These are phyloP conservation scores for Hirsutella thompsonii DNA, from an alignment of 2,329 filamentous ascomycete genomes.

Conservation along the genomic window DNA sequence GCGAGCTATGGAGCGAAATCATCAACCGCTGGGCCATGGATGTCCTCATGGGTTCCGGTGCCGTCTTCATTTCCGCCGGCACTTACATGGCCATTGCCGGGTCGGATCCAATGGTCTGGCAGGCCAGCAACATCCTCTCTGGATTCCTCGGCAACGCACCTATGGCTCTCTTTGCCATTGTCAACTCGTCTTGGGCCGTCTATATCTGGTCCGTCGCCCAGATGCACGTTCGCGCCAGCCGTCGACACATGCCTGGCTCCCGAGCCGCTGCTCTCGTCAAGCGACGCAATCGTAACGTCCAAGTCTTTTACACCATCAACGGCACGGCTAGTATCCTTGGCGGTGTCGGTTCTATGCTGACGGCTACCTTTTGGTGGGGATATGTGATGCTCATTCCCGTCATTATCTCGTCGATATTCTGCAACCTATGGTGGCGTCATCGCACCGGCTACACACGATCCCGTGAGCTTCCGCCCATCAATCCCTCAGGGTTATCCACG, in stretches of 20 bases:
- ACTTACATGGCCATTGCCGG: conserved; percentile 42
- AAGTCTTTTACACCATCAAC: conserved; percentile 29
- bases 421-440: conserved; percentile 35
- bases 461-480: conserved; percentile 1
- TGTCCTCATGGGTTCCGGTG: conserved; percentile 32
- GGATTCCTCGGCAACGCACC: conserved; percentile 42
- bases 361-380: conserved; percentile 36
- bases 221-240: conserved; percentile 18
- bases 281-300: conserved; percentile 24
- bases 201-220: conserved; percentile 28
- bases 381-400: conserved; percentile 38
- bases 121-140: conserved; percentile 37
- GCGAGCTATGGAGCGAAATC: conserved; percentile 36
- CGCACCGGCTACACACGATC: conserved; percentile 27
- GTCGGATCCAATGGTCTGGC: conserved; percentile 24
- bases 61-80: conserved; percentile 34
- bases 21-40: conserved; percentile 40
- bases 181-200: conserved; percentile 34
- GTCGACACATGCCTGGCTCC: conserved; percentile 12
- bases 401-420: conserved; percentile 28
- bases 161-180: conserved; percentile 32
- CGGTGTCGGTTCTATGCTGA: conserved; percentile 35
- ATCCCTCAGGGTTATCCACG: conserved; percentile 5
- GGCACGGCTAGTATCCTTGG: conserved; percentile 32
- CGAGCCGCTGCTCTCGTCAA: conserved; percentile 17